Conservation (phyloP, 2,329 filamentous ascomycete species). For the Phyllosticta citrichinensis region DNA sequence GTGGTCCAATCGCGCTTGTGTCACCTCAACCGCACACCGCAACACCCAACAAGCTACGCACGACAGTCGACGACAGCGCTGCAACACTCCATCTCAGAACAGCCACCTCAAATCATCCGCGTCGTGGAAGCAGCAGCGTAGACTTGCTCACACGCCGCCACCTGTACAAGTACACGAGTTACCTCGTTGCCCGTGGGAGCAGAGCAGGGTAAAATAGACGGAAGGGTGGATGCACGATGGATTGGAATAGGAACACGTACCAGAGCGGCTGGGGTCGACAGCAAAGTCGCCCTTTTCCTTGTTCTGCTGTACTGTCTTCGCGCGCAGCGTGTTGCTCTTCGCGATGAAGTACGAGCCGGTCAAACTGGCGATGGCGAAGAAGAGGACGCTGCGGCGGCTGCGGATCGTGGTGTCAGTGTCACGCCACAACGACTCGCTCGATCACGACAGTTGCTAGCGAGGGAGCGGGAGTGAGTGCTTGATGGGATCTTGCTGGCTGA, state of each 20-base stretch:
- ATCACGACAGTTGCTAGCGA: no score
- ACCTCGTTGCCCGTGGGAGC: neutral
- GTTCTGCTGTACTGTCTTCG: slow-evolving; percentile 18
- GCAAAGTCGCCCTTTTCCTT: neutral
- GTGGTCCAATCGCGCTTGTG: neutral
- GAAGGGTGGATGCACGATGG: no score
- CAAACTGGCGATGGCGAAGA: slow-evolving; percentile 23
- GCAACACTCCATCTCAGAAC: neutral
- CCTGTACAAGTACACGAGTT: neutral
- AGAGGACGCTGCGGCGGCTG: slow-evolving; percentile 24
- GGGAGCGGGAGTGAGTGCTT: no score
- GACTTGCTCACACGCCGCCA: neutral
- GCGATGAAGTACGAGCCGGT: slow-evolving; percentile 24
- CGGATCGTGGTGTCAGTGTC: neutral
- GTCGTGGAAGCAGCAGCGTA: no score
- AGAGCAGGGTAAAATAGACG: no score
- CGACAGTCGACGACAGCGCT: neutral
- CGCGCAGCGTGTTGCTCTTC: slow-evolving; percentile 21
- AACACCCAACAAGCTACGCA: neutral
- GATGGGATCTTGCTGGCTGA: no score
- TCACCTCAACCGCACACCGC: neutral
- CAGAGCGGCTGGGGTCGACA: neutral
- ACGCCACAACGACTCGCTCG: no score
- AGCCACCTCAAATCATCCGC: no score
- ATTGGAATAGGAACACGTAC: neutral